phyloP scores from a whole-genome alignment of 257 asterid genomes.

The Solanum lignicaule region DNA sequence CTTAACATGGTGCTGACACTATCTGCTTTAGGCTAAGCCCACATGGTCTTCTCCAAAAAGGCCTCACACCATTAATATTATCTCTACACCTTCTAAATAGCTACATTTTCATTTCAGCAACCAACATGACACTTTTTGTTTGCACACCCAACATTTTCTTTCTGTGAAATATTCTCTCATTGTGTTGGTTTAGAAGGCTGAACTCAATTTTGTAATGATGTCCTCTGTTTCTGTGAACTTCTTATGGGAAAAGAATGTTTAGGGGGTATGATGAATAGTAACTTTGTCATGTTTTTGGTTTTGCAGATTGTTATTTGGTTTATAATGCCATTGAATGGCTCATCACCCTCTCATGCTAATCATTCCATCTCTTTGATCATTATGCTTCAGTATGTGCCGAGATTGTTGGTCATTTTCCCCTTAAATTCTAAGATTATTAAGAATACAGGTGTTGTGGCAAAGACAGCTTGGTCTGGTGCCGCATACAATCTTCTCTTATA shows the following conservation, averaged over 20 bases:
- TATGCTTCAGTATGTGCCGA: slow-evolving; percentile 74
- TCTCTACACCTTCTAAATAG: neutral
- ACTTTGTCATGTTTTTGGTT: neutral
- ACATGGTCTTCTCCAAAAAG: neutral
- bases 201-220: neutral
- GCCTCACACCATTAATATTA: neutral
- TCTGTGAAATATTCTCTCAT: neutral
- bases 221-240: neutral
- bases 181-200: neutral
- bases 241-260: neutral
- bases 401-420: slow-evolving; percentile 64
- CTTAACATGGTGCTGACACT: neutral
- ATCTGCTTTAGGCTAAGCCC: neutral
- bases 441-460: slow-evolving; percentile 77
- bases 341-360: slow-evolving; percentile 40
- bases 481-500: slow-evolving; percentile 73
- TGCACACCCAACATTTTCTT: neutral
- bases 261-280: neutral
- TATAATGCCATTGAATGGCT: slow-evolving; percentile 44
- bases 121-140: neutral
- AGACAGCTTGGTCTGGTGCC: slow-evolving; percentile 91
- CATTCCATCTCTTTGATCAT: slow-evolving; percentile 63
- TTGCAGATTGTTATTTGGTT: slow-evolving; percentile 64
- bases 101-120: neutral
- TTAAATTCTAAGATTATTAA: slow-evolving; percentile 51